These are phyloP conservation scores for Blastobotrys terrestris DNA, from an alignment of 805 yeast species.

Conservation along the genomic window DNA sequence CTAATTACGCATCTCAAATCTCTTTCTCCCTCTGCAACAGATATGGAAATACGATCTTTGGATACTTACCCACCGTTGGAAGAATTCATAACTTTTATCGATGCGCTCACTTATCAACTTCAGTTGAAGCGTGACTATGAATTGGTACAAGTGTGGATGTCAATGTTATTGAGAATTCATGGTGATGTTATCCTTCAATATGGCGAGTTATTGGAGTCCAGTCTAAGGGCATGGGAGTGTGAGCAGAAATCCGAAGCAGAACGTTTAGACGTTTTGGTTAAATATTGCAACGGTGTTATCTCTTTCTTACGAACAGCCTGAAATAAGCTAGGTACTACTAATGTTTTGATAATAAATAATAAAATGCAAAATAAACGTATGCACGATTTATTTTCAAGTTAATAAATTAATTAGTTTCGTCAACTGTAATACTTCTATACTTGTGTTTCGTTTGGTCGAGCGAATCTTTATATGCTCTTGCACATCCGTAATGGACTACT, in stretches of 20 bases:
- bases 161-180: constrained; percentile 68
- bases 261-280: constrained; percentile 58
- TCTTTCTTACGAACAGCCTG: constrained; percentile 40
- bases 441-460: constrained; percentile 8
- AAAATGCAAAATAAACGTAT: neutral
- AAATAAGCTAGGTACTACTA: too few species aligned
- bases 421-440: constrained; percentile 6
- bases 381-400: neutral
- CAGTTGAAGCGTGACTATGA: constrained; percentile 58
- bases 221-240: constrained; percentile 43
- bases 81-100: constrained; percentile 61
- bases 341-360: constrained; percentile 18
- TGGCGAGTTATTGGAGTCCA: constrained; percentile 36
- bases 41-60: constrained; percentile 80
- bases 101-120: constrained; percentile 61
- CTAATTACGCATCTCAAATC: constrained; percentile 52
- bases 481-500: constrained; percentile 55
- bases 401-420: neutral
- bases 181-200: constrained; percentile 60
- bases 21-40: constrained; percentile 72
- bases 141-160: constrained; percentile 72
- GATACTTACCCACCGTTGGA: constrained; percentile 53
- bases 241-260: constrained; percentile 38
- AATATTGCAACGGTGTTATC: constrained; percentile 77
- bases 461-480: constrained; percentile 19